Base-by-base conservation (phyloP, 345 rosid species). In the Hibiscus tridactylites region DNA sequence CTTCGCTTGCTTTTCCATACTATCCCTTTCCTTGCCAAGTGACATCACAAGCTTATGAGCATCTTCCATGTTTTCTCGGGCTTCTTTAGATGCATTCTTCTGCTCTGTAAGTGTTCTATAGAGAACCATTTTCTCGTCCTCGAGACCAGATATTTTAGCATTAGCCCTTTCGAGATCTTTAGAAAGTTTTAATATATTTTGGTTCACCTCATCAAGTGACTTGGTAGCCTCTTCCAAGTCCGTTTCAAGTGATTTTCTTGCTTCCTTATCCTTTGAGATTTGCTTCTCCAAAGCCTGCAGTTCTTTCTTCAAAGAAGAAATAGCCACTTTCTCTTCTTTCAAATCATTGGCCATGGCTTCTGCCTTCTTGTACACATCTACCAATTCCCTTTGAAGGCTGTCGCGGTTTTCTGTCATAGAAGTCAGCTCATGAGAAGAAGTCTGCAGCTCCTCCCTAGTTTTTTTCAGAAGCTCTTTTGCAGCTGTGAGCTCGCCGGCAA, bases 21-120 rank as follows among this genome's bases (percentile, higher is more conserved):
- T 73, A 80, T 89, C 97, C 80, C 96, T 95, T 81, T 90, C 97
- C 74, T 82, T 85, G 47, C 97, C 97, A 10, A 92, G 96, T 83
- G 85, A 88, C 86, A 88, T 68, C 39, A 87, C 88, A 3, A 92
- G 88, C 83, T 68, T 83, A 78, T 90, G 99, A 0, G 97, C 99
- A 63, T 92, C 99, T 76, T 92, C 97, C 80, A 95, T 84, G 74
- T 92, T 95, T 65, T 92, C 97, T 52, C 63, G 80, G 21, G 89
- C 95, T 77, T 88, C 97, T 75, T 72, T 82, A 19, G 86, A 65
- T 59, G 81, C 83, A 49, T 67, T 82, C 84, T 85, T 88, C 65
- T 91, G 92, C 76, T 80, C 96, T 6, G 81, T 81, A 19, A 92
- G 81, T 71, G 96, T 86, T 77, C 77, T 85, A 81, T 88, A 87